Conservation (phyloP, 768 basidiomycete genomes). For the Pleurotus ostreatus region DNA sequence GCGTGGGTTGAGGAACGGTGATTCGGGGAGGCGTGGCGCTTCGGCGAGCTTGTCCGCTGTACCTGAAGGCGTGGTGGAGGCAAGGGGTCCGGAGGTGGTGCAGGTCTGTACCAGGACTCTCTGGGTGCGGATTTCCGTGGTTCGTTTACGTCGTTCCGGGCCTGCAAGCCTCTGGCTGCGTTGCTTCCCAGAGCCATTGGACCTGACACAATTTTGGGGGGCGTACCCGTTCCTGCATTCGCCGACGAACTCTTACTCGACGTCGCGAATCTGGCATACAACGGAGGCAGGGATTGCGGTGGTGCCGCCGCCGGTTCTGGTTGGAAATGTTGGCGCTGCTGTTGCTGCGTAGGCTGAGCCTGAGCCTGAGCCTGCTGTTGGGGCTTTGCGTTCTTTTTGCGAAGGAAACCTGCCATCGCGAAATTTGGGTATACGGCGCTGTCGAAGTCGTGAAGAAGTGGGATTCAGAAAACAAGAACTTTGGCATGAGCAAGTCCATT, state of each 20-base stretch:
- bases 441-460: not conserved
- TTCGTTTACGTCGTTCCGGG: slow-evolving; percentile 4
- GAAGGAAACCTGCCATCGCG: slow-evolving; percentile 55
- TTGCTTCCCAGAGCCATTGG: slow-evolving; percentile 31
- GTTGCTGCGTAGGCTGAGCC: slow-evolving; percentile 1
- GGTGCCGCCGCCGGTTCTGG: slow-evolving; percentile 13
- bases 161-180: slow-evolving; percentile 2
- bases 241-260: slow-evolving; percentile 13
- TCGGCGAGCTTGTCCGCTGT: not conserved
- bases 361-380: not conserved
- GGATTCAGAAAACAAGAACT: not conserved
- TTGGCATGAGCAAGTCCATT: not conserved
- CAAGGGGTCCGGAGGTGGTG: not conserved
- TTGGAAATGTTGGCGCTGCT: not conserved
- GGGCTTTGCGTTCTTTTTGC: slow-evolving; percentile 37
- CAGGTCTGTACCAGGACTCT: slow-evolving; percentile 7
- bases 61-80: not conserved
- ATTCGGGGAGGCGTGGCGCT: not conserved
- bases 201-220: slow-evolving; percentile 29
- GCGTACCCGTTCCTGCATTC: slow-evolving; percentile 9
- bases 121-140: not conserved
- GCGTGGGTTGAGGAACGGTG: not conserved
- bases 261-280: slow-evolving; percentile 37
- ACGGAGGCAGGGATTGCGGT: slow-evolving; percentile 31
- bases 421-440: not conserved